A percentile compares a stretch with the other conserved stretches of the same genome.
Conservation (phyloP, 108 stramenopile species). For the Cyclotella kingstonii region DNA sequence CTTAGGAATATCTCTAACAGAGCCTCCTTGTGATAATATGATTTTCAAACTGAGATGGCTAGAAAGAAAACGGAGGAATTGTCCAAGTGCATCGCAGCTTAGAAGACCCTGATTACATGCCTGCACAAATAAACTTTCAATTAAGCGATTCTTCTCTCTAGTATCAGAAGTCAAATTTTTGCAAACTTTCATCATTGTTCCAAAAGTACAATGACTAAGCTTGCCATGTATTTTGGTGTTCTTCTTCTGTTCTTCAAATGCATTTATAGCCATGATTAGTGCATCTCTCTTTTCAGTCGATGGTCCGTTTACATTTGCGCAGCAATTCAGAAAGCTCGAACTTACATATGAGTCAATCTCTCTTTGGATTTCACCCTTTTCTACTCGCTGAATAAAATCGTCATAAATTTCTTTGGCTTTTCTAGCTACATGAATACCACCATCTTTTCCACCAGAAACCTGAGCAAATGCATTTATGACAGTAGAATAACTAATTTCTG, state of each 20-base stretch:
- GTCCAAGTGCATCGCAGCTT: constrained; percentile 19
- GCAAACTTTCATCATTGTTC: constrained; percentile 46
- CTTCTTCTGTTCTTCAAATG: constrained; percentile 40
- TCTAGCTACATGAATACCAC: constrained; percentile 27
- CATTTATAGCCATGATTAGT: constrained; percentile 35
- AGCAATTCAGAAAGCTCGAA: constrained; percentile 41
- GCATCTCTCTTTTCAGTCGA: constrained; percentile 25
- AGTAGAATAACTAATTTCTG: constrained; percentile 31
- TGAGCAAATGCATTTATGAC: constrained; percentile 45
- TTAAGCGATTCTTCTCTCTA: constrained; percentile 22
- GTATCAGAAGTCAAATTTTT: constrained; percentile 16
- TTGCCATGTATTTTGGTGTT: constrained; percentile 25
- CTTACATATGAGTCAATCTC: constrained; percentile 26
- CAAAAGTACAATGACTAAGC: constrained; percentile 33
- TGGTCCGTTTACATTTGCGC: constrained; percentile 33
- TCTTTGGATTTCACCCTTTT: constrained; percentile 17
- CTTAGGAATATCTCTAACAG: constrained; percentile 35
- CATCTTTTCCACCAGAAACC: constrained; percentile 20
- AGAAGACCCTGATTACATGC: constrained; percentile 30
- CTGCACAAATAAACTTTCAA: constrained; percentile 34
- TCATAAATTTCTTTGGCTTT: constrained; percentile 37
- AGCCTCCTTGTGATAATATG: constrained; percentile 27
- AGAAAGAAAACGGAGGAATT: constrained; percentile 27
- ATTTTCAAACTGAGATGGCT: constrained; percentile 15
- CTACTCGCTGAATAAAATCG: constrained; percentile 17